Conservation (phyloP, 1,284 basidiomycete genomes). For the Ceratobasidium sp. region DNA sequence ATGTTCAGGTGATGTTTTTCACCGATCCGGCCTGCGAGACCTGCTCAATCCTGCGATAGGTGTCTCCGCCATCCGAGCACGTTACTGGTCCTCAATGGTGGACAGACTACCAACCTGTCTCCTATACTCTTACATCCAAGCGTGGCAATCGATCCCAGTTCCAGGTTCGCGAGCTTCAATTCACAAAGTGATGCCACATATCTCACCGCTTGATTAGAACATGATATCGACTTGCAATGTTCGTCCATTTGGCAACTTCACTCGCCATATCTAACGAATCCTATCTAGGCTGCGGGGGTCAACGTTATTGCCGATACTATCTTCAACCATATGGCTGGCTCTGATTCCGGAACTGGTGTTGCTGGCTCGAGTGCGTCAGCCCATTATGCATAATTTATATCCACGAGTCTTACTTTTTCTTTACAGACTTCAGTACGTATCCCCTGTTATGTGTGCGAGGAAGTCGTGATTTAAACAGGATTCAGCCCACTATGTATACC, state of each 20-base stretch:
- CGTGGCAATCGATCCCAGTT: slow-evolving; percentile 44
- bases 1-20: slow-evolving; percentile 58
- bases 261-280: not conserved
- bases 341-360: slow-evolving; percentile 27
- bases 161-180: not conserved
- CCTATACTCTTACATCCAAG: slow-evolving; percentile 44
- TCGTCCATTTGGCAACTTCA: not conserved
- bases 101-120: slow-evolving; percentile 45
- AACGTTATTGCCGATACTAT: slow-evolving; percentile 44
- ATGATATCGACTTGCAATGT: slow-evolving; percentile 44
- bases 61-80: slow-evolving; percentile 41
- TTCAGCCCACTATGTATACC: slow-evolving; percentile 22
- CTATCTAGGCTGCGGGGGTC: slow-evolving; percentile 42
- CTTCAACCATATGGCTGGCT: slow-evolving; percentile 44
- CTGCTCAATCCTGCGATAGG: not conserved
- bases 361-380: slow-evolving; percentile 22
- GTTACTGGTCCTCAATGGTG: slow-evolving; percentile 45
- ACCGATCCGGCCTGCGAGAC: not conserved
- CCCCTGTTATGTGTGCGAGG: not conserved
- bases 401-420: not conserved
- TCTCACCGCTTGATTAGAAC: not conserved
- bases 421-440: slow-evolving; percentile 30
- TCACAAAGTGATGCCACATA: not conserved
- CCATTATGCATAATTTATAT: not conserved
- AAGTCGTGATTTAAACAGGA: not conserved